These are phyloP conservation scores for Fusarium anthophilum DNA, from an alignment of 2,329 filamentous ascomycete genomes.

Conservation along the genomic window DNA sequence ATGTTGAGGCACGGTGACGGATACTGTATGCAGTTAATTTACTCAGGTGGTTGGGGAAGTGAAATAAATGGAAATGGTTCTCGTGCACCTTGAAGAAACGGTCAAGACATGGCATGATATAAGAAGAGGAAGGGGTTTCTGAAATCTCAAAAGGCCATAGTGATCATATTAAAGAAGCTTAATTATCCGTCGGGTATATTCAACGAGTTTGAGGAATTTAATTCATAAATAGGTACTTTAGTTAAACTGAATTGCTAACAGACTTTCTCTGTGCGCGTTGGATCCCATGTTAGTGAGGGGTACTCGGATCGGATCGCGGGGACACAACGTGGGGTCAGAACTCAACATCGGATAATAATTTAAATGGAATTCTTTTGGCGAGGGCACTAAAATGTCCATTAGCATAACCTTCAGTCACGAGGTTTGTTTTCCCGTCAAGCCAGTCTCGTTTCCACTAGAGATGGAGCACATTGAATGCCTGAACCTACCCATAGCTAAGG, in stretches of 20 bases:
- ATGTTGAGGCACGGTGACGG: rapidly evolving
- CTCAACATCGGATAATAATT: neutral
- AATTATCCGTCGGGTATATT: neutral
- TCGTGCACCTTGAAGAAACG: neutral
- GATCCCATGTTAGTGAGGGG: slow-evolving; percentile 12
- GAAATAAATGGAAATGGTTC: neutral
- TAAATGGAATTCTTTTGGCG: neutral
- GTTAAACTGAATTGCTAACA: neutral
- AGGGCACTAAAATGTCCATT: neutral
- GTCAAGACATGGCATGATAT: neutral
- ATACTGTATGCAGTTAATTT: slow-evolving; percentile 8
- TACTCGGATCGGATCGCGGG: slow-evolving; percentile 17
- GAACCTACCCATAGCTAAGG: neutral
- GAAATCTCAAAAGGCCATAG: neutral
- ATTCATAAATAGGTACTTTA: neutral
- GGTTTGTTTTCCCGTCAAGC: neutral
- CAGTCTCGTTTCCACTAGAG: neutral
- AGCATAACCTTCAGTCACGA: neutral
- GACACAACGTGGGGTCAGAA: slow-evolving; percentile 17
- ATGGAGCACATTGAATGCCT: neutral
- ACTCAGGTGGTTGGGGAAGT: slow-evolving; percentile 1
- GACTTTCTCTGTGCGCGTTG: neutral
- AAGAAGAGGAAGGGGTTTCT: neutral
- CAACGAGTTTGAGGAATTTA: neutral
- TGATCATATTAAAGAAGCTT: neutral